phyloP scores from a whole-genome alignment of 768 basidiomycete genomes.

The Naematelia aurantialba region DNA sequence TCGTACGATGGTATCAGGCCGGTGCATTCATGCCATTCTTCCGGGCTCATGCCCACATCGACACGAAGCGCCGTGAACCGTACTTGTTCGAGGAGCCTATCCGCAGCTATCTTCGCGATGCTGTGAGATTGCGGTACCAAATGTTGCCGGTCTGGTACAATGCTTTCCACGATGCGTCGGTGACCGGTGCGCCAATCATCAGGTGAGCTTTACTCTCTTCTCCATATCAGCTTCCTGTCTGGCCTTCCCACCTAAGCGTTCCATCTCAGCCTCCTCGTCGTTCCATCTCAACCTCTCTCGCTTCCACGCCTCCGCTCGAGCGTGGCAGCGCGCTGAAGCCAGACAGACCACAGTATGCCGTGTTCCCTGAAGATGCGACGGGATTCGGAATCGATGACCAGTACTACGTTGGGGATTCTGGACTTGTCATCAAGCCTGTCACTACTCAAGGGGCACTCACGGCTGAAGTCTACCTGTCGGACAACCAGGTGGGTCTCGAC shows the following conservation, averaged over 20 bases:
- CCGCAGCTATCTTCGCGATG: constrained; percentile 73
- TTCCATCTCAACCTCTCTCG: not conserved
- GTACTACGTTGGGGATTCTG: constrained; percentile 82
- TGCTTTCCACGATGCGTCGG: constrained; percentile 84
- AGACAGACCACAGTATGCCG: constrained; percentile 84
- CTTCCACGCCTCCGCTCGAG: not conserved
- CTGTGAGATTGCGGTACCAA: constrained; percentile 74
- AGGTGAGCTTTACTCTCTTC: constrained; percentile 56
- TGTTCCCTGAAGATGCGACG: constrained; percentile 80
- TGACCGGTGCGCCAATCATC: constrained; percentile 75
- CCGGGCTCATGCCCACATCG: constrained; percentile 96
- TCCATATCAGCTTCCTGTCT: not conserved
- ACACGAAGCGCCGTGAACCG: constrained; percentile 95
- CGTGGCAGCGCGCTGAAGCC: not conserved
- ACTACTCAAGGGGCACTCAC: constrained; percentile 68
- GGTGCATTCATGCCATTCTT: constrained; percentile 96
- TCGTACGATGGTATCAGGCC: constrained; percentile 95
- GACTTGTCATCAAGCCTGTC: constrained; percentile 87
- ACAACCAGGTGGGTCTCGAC: constrained; percentile 60
- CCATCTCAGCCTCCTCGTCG: not conserved
- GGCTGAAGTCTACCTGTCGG: constrained; percentile 75
- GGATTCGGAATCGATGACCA: constrained; percentile 93
- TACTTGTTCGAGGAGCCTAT: constrained; percentile 87
- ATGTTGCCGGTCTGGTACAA: constrained; percentile 95
- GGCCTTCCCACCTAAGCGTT: too few relatives aligned